Evolutionary conservation across 2,329 filamentous ascomycete genomes (phyloP).

Genomic region (Lithohypha guttulata): DNA sequence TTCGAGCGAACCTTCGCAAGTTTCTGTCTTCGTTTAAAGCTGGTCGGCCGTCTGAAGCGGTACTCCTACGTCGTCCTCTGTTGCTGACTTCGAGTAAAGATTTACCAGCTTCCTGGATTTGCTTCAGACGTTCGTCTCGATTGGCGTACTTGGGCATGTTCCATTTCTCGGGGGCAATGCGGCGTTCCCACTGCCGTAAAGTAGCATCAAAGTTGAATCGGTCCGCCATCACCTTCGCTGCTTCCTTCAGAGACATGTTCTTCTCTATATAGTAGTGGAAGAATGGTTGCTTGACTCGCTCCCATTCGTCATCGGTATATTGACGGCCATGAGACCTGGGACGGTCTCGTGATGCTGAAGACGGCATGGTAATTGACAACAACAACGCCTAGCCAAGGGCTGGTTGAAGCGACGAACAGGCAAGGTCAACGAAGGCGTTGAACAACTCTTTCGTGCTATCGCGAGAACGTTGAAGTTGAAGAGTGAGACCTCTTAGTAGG

Average conservation of each 20-base stretch:
- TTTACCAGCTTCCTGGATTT: constrained; percentile 17
- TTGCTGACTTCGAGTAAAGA: constrained; percentile 17
- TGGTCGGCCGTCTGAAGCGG: constrained; percentile 13
- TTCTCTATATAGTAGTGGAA: constrained; percentile 18
- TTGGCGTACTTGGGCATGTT: constrained; percentile 18
- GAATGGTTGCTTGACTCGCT: constrained; percentile 18
- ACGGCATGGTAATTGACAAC: no score
- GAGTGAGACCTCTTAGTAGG: no score
- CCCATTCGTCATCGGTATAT: constrained; percentile 21
- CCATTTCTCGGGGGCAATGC: constrained; percentile 20
- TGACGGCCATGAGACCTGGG: constrained; percentile 5
- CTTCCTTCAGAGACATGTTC: constrained; percentile 19
- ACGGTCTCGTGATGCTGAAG: not conserved
- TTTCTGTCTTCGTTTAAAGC: constrained; percentile 19
- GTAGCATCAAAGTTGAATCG: constrained; percentile 18
- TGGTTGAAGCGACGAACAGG: no score
- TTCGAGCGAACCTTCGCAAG: constrained; percentile 18
- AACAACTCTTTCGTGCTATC: no score
- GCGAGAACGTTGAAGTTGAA: no score
- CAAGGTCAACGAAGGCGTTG: no score
- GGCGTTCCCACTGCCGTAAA: constrained; percentile 21
- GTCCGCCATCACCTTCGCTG: constrained; percentile 16
- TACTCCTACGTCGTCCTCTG: constrained; percentile 16
- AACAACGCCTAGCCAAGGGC: no score
- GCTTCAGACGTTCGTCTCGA: constrained; percentile 17